Conservation (phyloP, 208 protist species). For the Entamoeba invadens region DNA sequence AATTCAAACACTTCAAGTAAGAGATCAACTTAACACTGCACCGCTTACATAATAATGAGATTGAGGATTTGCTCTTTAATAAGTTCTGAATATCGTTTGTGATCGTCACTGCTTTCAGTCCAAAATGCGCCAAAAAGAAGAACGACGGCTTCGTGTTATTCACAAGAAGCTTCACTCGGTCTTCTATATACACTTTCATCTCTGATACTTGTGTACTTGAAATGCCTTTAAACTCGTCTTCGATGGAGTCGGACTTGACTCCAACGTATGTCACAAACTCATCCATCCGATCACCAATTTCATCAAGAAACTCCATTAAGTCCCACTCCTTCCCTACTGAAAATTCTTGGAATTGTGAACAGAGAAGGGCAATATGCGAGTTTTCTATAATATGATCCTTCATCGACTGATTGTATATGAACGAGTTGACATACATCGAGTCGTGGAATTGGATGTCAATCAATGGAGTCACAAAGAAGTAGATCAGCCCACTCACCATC, state of each 20-base stretch:
- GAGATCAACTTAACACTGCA: not conserved
- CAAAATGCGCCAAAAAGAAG: not conserved
- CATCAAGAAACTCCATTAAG: not conserved
- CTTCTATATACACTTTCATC: not conserved
- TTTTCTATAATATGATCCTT: conserved; percentile 2
- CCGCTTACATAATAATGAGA: not conserved
- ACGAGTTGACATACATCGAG: not conserved
- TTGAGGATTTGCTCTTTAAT: not conserved
- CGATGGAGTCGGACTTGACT: not conserved
- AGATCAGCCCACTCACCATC: not conserved
- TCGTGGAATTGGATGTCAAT: not conserved
- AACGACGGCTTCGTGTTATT: not conserved
- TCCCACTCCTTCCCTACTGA: not conserved
- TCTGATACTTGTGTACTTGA: not conserved
- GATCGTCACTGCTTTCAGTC: not conserved
- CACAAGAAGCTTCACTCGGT: not conserved
- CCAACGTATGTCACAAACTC: not conserved
- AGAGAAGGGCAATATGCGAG: not conserved
- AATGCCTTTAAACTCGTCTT: not conserved
- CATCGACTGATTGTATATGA: not conserved
- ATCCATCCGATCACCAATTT: not conserved
- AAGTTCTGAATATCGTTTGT: not conserved
- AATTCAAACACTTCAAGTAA: not conserved
- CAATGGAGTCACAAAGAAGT: not conserved
- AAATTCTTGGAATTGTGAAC: not conserved